Base-by-base conservation (phyloP, 2,329 filamentous ascomycete genomes). In the Tolypocladium nubicola region DNA sequence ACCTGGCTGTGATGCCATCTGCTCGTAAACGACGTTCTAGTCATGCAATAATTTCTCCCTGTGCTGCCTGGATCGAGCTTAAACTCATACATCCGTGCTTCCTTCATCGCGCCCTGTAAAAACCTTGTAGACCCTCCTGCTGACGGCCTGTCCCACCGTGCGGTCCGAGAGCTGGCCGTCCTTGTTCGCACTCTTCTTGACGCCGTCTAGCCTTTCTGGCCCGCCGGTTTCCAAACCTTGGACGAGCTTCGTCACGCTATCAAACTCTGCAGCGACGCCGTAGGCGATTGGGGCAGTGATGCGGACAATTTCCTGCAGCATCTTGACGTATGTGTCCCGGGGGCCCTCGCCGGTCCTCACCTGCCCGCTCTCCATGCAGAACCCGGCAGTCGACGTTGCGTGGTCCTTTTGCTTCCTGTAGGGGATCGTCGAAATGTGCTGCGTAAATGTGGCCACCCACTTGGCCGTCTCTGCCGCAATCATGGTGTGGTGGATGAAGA, bases 311-410 rank as follows among this genome's bases (percentile, higher is more conserved):
- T 91, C 86, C 70, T 90, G 86, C 54, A 94, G 73, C 88, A 93
- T 89, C 61, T 83, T 82, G 50, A 84, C 75, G 61, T 87, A 93
- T 0, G 85, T 89, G 64, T 92, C 88, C 8, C 74, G 69, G 2
- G 79, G 72, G 49, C 83, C 80, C 35, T 87, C 81, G 35, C 89
- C 89, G 0, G 84, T 82, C 56, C 82, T 83, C 47, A 93, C 86
- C 70, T 93, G 89, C 0, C 89, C 89, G 1, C 77, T 76, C 56
- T 90, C 88, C 86, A 92, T 91, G 71, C 88, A 92, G 68, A 93
- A 93, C 0, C 81, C 78, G 1, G 83, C 84, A 14, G 79, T 75
- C 1, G 79, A 76, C 56, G 75, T 75, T 53, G 72, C 68, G 39
- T 71, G 70, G 57, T 83, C 80, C 26, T 73, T 71, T 62, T 79